Percentiles rank a stretch among this genome's conserved stretches.
phyloP scores from a whole-genome alignment of 1,139 yeast species.

The Lodderomyces pseudojiufengensis region DNA sequence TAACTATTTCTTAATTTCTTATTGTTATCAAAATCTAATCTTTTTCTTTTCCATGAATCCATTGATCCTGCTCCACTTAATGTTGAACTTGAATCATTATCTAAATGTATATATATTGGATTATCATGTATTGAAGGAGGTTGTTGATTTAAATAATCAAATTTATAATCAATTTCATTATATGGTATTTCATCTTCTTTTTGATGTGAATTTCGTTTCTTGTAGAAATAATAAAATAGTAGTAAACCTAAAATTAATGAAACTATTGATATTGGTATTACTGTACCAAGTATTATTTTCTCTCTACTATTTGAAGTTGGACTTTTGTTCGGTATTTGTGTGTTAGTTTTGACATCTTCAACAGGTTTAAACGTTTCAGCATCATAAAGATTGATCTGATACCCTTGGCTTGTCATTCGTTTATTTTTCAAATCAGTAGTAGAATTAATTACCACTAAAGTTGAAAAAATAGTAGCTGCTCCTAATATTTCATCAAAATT shows the following conservation, averaged over 20 bases:
- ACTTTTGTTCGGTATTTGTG: constrained; percentile 3
- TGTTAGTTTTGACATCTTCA: constrained; percentile 16
- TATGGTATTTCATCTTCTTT: constrained; percentile 19
- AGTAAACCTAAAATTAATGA: constrained; percentile 16
- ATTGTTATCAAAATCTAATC: constrained; percentile 46
- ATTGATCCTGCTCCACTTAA: constrained; percentile 33
- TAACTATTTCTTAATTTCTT: constrained; percentile 21
- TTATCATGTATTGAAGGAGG: constrained; percentile 8
- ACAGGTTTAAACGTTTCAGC: constrained; percentile 20
- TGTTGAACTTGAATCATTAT: constrained; percentile 39
- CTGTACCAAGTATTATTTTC: constrained; percentile 30
- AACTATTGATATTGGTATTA: constrained; percentile 29
- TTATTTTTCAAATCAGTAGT: constrained; percentile 15
- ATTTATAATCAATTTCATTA: constrained; percentile 33
- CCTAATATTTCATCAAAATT: constrained; percentile 27
- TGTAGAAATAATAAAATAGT: constrained; percentile 19
- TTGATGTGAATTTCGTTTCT: constrained; percentile 15
- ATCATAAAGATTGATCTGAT: constrained; percentile 26
- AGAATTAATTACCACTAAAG: constrained; percentile 33
- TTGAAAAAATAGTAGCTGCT: constrained; percentile 43
- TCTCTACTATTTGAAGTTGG: constrained; percentile 16
- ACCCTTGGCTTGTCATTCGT: constrained; percentile 13
- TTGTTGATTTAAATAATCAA: constrained; percentile 20
- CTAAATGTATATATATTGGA: constrained; percentile 9
- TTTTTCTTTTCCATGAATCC: constrained; percentile 51